Base-by-base conservation (phyloP, 2,329 filamentous ascomycete genomes). In the Calcarisporium arbuscula region DNA sequence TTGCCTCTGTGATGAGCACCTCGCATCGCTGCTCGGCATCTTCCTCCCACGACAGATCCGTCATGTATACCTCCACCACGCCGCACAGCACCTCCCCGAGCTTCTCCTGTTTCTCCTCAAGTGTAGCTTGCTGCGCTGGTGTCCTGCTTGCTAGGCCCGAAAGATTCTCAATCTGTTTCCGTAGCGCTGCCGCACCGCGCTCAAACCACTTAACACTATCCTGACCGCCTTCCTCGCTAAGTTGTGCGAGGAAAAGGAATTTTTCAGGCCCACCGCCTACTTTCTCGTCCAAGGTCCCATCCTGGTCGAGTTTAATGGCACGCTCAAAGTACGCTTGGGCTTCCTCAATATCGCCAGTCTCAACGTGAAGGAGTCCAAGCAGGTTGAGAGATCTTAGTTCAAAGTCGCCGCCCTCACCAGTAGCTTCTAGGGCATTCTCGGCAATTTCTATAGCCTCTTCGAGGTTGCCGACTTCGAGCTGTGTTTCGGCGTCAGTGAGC, bases 61-160 rank as follows among this genome's bases (percentile, higher is more conserved):
- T 98, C 92, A 98, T 98, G 68, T 95, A 98, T 32, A 98, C 87
- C 65, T 98, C 92, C 6, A 86, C 81, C 41, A 96, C 86, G 19
- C 85, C 87, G 61, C 94, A 98, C 22, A 98, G 72, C n/a, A 89
- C 86, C 48, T 87, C 87, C 3, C 88, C 86, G 22, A 96, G 70
- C 61, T 92, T 92, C 45, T 72, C 70, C 57, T 82, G 82, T 67
- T 86, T 85, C 59, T 75, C 85, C 19, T 80, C 73, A 26, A 79
- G 50, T 17, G 64, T 45, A 15, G 50, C 51, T 52, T 67, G 57
- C 49, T 65, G 53, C 45, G 64, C 57, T 20, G 51, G 39, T 11
- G 53, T 64, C 38, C 61, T 64, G 38, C 45, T 54, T 14, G 53
- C 42, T 8, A 58, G 37, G 44, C 18, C n/a, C 19, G 79, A 74